Conservation (phyloP, 1,284 basidiomycete species). For the Pholiota adiposa region DNA sequence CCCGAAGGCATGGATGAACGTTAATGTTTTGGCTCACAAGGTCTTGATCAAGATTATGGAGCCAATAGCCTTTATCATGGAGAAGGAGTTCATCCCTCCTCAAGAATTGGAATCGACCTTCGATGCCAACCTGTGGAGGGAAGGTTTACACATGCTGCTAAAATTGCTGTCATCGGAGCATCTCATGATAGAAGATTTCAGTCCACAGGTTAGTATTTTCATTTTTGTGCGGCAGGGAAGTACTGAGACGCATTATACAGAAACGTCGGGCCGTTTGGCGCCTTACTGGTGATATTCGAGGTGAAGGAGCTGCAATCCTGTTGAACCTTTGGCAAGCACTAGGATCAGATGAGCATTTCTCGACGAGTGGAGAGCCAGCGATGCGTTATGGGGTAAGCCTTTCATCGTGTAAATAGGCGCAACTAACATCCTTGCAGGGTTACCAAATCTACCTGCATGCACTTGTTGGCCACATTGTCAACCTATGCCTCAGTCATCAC, state of each 20-base stretch:
- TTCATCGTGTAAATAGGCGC: no score
- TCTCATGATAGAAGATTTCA: conserved; percentile 93
- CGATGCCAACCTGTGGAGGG: conserved; percentile 81
- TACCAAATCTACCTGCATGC: conserved; percentile 85
- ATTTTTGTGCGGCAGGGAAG: neutral
- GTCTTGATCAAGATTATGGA: conserved; percentile 90
- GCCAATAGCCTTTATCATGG: conserved; percentile 77
- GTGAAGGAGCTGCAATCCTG: conserved; percentile 89
- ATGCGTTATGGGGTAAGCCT: conserved; percentile 62
- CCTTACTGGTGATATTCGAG: conserved; percentile 92
- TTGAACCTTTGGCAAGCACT: conserved; percentile 88
- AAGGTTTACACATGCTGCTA: conserved; percentile 82
- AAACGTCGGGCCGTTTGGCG: conserved; percentile 96
- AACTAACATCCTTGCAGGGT: conserved; percentile 48
- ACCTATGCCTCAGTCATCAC: conserved; percentile 93
- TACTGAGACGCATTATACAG: conserved; percentile 43
- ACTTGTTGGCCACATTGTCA: conserved; percentile 91
- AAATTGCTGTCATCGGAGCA: conserved; percentile 89
- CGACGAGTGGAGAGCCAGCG: conserved; percentile 50
- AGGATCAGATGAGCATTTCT: conserved; percentile 71
- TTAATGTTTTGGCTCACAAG: conserved; percentile 89
- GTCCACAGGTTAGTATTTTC: conserved; percentile 69
- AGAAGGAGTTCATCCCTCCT: conserved; percentile 82
- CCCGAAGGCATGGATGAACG: conserved; percentile 91
- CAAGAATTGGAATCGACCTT: conserved; percentile 69